Conservation (phyloP, 768 basidiomycete species). For the Wakefieldia striispora region DNA sequence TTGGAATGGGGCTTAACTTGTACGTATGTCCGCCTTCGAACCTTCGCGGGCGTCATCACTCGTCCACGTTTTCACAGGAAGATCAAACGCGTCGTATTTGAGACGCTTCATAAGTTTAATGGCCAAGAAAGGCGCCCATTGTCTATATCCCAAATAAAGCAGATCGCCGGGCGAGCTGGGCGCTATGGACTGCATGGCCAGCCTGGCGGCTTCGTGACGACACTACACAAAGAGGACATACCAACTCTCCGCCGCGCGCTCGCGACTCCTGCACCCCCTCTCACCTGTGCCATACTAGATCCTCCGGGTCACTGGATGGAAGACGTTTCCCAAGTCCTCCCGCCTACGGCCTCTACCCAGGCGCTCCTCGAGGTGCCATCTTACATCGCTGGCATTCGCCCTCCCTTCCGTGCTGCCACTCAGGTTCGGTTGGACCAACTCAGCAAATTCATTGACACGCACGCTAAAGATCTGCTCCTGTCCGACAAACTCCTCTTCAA, state of each 20-base stretch:
- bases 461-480: constrained; percentile 38
- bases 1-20: constrained; percentile 98
- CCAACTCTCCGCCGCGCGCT: constrained; percentile 58
- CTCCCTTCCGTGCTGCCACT: constrained; percentile 40
- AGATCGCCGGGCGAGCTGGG: constrained; percentile 93
- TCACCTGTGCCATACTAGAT: constrained; percentile 52
- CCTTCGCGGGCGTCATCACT: background rate
- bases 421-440: constrained; percentile 25
- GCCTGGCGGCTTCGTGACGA: constrained; percentile 69
- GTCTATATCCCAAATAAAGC: constrained; percentile 79
- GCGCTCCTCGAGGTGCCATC: constrained; percentile 49
- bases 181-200: constrained; percentile 70
- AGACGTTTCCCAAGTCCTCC: constrained; percentile 40
- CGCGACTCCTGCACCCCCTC: constrained; percentile 43
- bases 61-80: constrained; percentile 50
- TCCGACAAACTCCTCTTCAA: constrained; percentile 45
- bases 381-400: constrained; percentile 46
- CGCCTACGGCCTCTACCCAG: constrained; percentile 36
- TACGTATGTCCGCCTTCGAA: constrained; percentile 37
- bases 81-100: constrained; percentile 86
- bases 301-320: constrained; percentile 25
- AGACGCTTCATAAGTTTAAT: constrained; percentile 63
- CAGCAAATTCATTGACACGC: constrained; percentile 44
- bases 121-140: constrained; percentile 47
- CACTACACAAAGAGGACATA: constrained; percentile 63